Conservation (phyloP, 352 stramenopile genomes). For the Bremia lactucae region DNA sequence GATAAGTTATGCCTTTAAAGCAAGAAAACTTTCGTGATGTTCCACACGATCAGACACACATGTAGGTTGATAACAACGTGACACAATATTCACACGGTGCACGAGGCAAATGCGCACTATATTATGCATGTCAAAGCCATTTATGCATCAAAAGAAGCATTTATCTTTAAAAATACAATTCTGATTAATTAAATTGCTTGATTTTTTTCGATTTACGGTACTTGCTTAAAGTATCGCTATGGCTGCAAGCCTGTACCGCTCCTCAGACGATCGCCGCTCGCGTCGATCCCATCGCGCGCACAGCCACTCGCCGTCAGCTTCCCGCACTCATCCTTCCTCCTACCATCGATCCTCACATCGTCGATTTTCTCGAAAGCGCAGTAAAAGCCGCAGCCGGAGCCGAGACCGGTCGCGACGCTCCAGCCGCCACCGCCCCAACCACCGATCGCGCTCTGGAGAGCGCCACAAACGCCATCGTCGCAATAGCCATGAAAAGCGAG, state of each 20-base stretch:
- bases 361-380: too few species aligned
- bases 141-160: too few species aligned
- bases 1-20: too few species aligned
- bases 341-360: constrained; percentile 13
- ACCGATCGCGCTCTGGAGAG: constrained; percentile 18
- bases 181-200: too few species aligned
- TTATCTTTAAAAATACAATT: too few species aligned
- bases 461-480: constrained; percentile 14
- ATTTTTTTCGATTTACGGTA: background rate
- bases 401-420: constrained; percentile 22
- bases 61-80: too few species aligned
- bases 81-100: too few species aligned
- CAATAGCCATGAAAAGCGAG: constrained; percentile 7
- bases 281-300: constrained; percentile 7
- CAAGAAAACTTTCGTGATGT: too few species aligned
- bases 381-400: constrained; percentile 15
- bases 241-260: background rate
- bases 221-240: background rate
- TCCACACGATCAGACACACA: too few species aligned
- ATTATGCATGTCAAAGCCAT: too few species aligned
- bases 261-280: constrained; percentile 3
- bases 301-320: constrained; percentile 4
- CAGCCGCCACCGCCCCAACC: constrained; percentile 10
- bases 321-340: constrained; percentile 10
- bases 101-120: too few species aligned